Conservation (phyloP, 2,329 filamentous ascomycete species). For the Rhynchosporium agropyri region DNA sequence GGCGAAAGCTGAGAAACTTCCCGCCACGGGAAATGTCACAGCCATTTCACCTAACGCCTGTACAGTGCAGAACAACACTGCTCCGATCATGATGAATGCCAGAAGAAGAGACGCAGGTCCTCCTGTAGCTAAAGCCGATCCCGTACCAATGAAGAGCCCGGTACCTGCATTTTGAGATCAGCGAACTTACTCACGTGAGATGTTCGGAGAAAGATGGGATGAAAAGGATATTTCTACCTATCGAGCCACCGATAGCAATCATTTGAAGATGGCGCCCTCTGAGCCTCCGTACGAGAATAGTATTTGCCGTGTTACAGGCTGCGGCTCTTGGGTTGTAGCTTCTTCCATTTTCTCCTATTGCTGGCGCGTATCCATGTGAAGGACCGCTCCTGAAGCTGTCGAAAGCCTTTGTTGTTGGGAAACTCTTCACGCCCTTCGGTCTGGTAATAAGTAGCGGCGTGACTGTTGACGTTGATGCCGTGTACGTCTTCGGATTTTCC, state of each 20-base stretch:
- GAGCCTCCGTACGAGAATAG: conserved; percentile 73
- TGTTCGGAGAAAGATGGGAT: neutral
- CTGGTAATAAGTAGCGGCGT: conserved; percentile 33
- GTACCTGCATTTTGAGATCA: conserved; percentile 58
- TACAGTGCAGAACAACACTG: conserved; percentile 89
- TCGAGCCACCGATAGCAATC: conserved; percentile 94
- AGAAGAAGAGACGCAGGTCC: conserved; percentile 79
- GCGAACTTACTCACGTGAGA: conserved; percentile 22
- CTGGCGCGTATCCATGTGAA: conserved; percentile 25
- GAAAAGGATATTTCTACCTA: conserved; percentile 54
- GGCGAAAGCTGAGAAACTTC: conserved; percentile 89
- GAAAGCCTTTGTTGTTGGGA: conserved; percentile 32
- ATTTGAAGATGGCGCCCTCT: conserved; percentile 91
- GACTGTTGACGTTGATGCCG: conserved; percentile 35
- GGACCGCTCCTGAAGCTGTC: conserved; percentile 37
- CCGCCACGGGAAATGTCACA: conserved; percentile 91
- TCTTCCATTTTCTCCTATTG: conserved; percentile 36
- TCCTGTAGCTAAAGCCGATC: conserved; percentile 68
- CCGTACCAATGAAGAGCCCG: conserved; percentile 85
- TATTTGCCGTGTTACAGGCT: conserved; percentile 66
- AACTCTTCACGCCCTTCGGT: conserved; percentile 29
- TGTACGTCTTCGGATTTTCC: conserved; percentile 30
- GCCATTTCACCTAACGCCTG: conserved; percentile 92
- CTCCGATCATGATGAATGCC: conserved; percentile 77
- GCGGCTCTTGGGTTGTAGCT: conserved; percentile 67